Conservation (phyloP, 495 filamentous ascomycete genomes). For the Penicillium verhagenii region DNA sequence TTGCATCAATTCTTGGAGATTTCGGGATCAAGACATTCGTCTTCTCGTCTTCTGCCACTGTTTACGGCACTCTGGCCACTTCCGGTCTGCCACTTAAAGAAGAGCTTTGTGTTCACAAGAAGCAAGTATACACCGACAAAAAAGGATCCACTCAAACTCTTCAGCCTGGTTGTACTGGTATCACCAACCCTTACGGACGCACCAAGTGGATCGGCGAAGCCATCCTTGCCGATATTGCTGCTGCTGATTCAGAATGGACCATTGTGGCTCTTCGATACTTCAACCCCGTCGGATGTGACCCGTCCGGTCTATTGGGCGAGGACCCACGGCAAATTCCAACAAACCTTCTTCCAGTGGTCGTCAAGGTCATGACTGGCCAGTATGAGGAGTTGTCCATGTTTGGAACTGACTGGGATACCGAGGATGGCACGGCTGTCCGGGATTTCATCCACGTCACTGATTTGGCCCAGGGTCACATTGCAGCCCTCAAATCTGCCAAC, state of each 20-base stretch:
- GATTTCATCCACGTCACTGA: constrained; percentile 65
- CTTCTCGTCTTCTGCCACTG: constrained; percentile 65
- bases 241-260: constrained; percentile 57
- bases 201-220: constrained; percentile 67
- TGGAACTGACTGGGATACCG: constrained; percentile 62
- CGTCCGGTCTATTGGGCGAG: constrained; percentile 63
- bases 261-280: constrained; percentile 66
- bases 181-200: constrained; percentile 65
- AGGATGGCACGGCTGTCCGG: constrained; percentile 58
- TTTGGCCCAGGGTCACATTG: constrained; percentile 64
- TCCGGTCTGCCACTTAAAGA: constrained; percentile 55
- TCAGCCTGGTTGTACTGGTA: constrained; percentile 48
- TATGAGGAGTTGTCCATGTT: constrained; percentile 56
- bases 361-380: constrained; percentile 57
- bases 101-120: constrained; percentile 58
- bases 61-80: constrained; percentile 59
- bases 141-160: constrained; percentile 29
- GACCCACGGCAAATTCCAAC: constrained; percentile 60
- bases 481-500: constrained; percentile 47
- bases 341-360: constrained; percentile 62
- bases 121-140: constrained; percentile 33
- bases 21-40: constrained; percentile 65
- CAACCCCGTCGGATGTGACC: constrained; percentile 66
- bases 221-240: constrained; percentile 61
- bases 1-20: constrained; percentile 52